Conservation (phyloP, 495 filamentous ascomycete genomes). For the Umbilicaria muhlenbergii region DNA sequence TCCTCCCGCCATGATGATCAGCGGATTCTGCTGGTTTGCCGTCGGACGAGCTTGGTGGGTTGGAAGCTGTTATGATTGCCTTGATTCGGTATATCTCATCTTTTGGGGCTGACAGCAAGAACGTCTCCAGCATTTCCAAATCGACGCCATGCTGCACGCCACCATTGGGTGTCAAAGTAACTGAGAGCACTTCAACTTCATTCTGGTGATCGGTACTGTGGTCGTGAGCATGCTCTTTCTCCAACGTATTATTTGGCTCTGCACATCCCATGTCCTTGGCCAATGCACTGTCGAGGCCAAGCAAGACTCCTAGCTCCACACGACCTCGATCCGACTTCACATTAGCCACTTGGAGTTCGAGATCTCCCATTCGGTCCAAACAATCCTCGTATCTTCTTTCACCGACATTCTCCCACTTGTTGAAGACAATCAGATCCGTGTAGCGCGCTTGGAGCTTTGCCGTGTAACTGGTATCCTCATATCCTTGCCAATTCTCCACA, state of each 20-base stretch:
- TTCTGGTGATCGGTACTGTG: constrained; percentile 47
- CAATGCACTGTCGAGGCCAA: constrained; percentile 75
- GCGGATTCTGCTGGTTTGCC: constrained; percentile 22
- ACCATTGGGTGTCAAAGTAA: constrained; percentile 38
- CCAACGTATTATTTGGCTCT: constrained; percentile 7
- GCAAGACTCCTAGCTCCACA: constrained; percentile 59
- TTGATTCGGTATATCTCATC: constrained; percentile 96
- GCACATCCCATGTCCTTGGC: constrained; percentile 38
- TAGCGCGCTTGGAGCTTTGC: constrained; percentile 76
- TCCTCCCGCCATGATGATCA: constrained; percentile 10
- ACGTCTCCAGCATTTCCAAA: constrained; percentile 41
- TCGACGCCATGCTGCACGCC: constrained; percentile 33
- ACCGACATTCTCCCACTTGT: constrained; percentile 75
- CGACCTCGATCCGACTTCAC: constrained; percentile 66
- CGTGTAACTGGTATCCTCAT: constrained; percentile 80
- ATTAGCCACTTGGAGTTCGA: constrained; percentile 56
- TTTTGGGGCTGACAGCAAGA: constrained; percentile 59
- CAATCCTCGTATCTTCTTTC: constrained; percentile 68
- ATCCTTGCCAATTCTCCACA: constrained; percentile 94
- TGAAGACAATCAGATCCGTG: constrained; percentile 86
- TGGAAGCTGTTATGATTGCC: constrained; percentile 50
- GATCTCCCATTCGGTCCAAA: constrained; percentile 69
- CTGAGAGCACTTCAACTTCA: constrained; percentile 80
- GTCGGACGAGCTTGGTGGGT: constrained; percentile 42
- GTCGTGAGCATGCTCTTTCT: constrained; percentile 22